phyloP scores from a whole-genome alignment of 2,329 filamentous ascomycete genomes.

The Fusarium xylarioides region DNA sequence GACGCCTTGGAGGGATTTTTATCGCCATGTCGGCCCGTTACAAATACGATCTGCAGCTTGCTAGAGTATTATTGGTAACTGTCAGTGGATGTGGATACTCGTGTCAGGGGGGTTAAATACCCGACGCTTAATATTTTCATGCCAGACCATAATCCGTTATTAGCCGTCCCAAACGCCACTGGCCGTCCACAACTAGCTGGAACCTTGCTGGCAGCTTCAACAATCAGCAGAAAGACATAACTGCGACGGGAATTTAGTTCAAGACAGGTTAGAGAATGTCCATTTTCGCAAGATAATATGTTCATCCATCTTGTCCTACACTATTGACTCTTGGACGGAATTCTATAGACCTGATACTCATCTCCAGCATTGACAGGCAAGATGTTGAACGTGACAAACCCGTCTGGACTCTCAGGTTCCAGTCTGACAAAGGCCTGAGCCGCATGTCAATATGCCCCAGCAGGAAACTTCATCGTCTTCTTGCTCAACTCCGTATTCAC shows the following conservation, averaged over 20 bases:
- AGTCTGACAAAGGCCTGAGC: slow-evolving; percentile 43
- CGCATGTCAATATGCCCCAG: slow-evolving; percentile 45
- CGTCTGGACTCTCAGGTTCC: slow-evolving; percentile 47
- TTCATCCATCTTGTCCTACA: too few species aligned
- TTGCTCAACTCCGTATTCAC: slow-evolving; percentile 32
- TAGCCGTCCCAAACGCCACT: neutral
- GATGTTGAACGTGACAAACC: slow-evolving; percentile 45
- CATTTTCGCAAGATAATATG: too few species aligned
- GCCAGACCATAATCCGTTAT: too few species aligned
- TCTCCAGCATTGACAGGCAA: slow-evolving; percentile 42
- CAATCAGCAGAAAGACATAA: too few species aligned
- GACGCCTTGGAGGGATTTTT: neutral
- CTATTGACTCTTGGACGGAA: neutral
- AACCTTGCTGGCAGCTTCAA: too few species aligned
- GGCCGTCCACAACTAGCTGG: fast-evolving
- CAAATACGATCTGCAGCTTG: neutral
- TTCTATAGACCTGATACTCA: slow-evolving; percentile 45
- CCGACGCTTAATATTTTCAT: neutral
- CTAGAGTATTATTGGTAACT: neutral
- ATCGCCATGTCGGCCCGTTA: neutral
- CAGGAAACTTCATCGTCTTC: slow-evolving; percentile 37
- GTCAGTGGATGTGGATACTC: too few species aligned
- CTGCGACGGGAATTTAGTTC: fast-evolving
- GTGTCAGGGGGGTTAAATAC: too few species aligned
- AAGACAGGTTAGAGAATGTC: too few species aligned